Evolutionary conservation across 2,329 filamentous ascomycete genomes (phyloP).

Genomic region (Aspergillus sp.): DNA sequence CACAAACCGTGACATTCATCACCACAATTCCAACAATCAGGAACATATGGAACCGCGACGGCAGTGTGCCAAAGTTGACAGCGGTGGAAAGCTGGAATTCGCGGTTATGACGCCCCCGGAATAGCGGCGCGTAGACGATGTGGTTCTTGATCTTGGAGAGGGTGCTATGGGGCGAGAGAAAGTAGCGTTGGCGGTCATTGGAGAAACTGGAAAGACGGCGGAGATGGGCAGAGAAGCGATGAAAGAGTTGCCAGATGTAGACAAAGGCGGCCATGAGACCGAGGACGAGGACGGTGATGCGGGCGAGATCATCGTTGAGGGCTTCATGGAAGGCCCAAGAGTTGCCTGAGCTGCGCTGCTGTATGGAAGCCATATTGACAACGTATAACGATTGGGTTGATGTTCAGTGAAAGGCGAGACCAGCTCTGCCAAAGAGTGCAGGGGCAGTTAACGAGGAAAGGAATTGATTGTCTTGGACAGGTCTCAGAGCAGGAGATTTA

Average conservation of each 20-base stretch:
- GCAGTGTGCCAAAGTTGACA: conserved; percentile 41
- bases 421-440: no score
- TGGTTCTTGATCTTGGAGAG: conserved; percentile 65
- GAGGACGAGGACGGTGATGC: conserved; percentile 59
- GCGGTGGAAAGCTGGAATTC: conserved; percentile 40
- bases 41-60: conserved; percentile 41
- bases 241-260: conserved; percentile 59
- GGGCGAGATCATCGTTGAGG: conserved; percentile 50
- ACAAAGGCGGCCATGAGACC: conserved; percentile 57
- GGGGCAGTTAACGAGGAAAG: no score
- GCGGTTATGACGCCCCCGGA: conserved; percentile 38
- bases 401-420: no score
- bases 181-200: conserved; percentile 75
- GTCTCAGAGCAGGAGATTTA: no score
- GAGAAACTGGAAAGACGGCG: conserved; percentile 68
- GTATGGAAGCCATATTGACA: no score
- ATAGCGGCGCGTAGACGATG: conserved; percentile 47
- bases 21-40: conserved; percentile 35
- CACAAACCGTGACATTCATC: conserved; percentile 47
- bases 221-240: conserved; percentile 59
- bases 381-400: no score
- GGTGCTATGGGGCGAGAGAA: conserved; percentile 49
- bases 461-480: no score
- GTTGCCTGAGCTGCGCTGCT: neutral
- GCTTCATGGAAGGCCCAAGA: conserved; percentile 20